These are phyloP conservation scores for Metarhizium brunneum DNA, from an alignment of 2,329 filamentous ascomycete genomes.

Conservation along the genomic window DNA sequence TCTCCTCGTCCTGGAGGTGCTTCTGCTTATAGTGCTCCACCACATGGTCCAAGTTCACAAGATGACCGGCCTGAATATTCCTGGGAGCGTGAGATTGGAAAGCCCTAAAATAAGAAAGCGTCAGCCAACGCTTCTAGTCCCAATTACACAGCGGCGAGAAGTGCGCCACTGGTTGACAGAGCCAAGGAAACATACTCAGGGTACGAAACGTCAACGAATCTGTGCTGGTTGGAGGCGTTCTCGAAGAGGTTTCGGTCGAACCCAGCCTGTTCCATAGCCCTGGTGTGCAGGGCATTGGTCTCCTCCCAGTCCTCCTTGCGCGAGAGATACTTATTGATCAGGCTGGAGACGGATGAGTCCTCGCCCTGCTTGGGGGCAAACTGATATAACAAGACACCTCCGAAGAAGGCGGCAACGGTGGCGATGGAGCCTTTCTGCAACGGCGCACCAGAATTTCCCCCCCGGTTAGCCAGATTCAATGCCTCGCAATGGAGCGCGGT, in stretches of 20 bases:
- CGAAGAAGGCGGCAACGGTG: constrained; percentile 34
- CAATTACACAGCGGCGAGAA: not conserved
- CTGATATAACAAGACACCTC: constrained; percentile 35
- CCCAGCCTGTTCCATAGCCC: constrained; percentile 44
- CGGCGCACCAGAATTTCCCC: not conserved
- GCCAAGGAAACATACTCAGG: constrained; percentile 41
- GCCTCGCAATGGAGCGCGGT: not conserved
- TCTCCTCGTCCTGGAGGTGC: constrained; percentile 45
- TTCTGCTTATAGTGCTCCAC: constrained; percentile 48
- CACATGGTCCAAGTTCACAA: constrained; percentile 44
- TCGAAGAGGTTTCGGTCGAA: constrained; percentile 47
- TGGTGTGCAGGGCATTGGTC: constrained; percentile 43
- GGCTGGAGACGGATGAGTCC: constrained; percentile 33
- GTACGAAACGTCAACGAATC: constrained; percentile 42
- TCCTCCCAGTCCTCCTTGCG: constrained; percentile 40
- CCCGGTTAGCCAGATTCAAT: not conserved
- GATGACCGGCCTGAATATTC: constrained; percentile 47
- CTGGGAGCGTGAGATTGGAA: constrained; percentile 39
- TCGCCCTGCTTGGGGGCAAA: constrained; percentile 42
- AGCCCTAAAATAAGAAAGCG: constrained; percentile 25
- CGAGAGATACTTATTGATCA: constrained; percentile 37
- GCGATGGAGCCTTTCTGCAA: constrained; percentile 39
- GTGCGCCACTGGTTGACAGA: not conserved
- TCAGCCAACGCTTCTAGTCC: not conserved
- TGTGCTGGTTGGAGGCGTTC: constrained; percentile 32